Evolutionary conservation across 768 basidiomycete species (phyloP), one percentile per base, ranked within the genome.

Genomic region (Thelephora ganbajun): DNA sequence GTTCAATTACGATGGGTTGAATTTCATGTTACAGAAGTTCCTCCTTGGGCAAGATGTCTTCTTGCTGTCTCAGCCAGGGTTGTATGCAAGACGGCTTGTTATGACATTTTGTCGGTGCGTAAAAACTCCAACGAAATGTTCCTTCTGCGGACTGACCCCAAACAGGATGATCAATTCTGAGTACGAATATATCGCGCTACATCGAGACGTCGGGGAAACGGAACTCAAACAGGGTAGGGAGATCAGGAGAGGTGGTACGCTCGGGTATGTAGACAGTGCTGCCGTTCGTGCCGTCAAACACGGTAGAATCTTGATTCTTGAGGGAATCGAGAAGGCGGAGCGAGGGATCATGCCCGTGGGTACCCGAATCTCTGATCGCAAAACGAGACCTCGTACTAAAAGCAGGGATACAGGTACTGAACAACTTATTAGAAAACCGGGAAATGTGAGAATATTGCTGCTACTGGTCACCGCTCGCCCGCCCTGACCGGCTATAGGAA

Each of bases 261-360:
- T 81, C 2, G 69, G 74, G n/a, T 81, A 80, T 55, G 74, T 79
- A 16, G 79, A 83, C 56, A 80, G 78, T 54, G 72, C 79, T 3
- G 75, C 79, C 0, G 80, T 81, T 0, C 71, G 71, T 41, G 80
- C 80, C 4, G 79, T 76, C 18, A 83, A 80, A 55, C 66, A 75
- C 54, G 80, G 80, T 6, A 71, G 79, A 1, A 56, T 83, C 20
- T 66, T 83, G 20, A 79, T 83, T 44, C 59, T 81, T 43, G 80
- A 83, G 56, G 80, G 80, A 16, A 76, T 81, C 57, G 80, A 83
- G 58, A 81, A 80, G 60, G 79, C 79, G 5, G 79, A 81, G 54
- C 70, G 80, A 19, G 80, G 80, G 23, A 83, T 81, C 22, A 80
- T 80, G 79, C 80, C 80, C 13, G 76, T 78, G 56, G 26, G 73